Conservation (phyloP, 2,329 filamentous ascomycete genomes). For the Nothopassalora personata region DNA sequence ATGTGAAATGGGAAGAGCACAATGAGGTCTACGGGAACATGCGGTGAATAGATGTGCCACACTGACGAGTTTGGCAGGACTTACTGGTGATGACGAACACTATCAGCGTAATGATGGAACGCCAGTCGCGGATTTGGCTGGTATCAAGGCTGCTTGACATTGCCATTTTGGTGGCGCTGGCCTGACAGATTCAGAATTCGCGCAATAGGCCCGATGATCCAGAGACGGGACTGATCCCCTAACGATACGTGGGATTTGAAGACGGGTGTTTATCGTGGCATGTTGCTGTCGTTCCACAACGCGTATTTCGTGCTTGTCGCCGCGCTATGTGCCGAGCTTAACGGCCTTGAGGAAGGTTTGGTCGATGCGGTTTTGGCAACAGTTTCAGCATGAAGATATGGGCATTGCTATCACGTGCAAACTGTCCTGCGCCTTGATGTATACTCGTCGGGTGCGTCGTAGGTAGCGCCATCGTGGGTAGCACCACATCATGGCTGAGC, state of each 20-base stretch:
- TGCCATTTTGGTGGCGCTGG: constrained; percentile 3
- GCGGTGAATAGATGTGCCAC: not conserved
- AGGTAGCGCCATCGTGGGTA: no score
- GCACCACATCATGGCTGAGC: no score
- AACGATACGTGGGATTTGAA: not conserved
- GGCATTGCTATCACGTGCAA: no score
- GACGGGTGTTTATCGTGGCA: not conserved
- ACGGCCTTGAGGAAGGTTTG: no score
- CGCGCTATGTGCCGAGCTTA: no score
- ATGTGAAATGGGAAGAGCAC: constrained; percentile 66
- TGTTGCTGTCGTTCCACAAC: not conserved
- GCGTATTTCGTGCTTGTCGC: no score
- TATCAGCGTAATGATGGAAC: constrained; percentile 64
- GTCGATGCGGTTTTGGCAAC: no score
- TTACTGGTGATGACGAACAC: constrained; percentile 66
- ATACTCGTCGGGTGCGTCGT: no score
- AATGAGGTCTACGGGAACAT: constrained; percentile 51
- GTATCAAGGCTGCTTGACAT: constrained; percentile 42
- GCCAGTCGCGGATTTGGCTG: constrained; percentile 57
- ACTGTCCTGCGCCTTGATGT: no score
- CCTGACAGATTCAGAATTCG: not conserved
- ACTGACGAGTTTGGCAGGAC: constrained; percentile 31
- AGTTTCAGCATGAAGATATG: no score
- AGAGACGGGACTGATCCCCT: no score
- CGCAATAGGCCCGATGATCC: no score